Base-by-base conservation (phyloP, 768 basidiomycete genomes). In the Collybia mongolica region DNA sequence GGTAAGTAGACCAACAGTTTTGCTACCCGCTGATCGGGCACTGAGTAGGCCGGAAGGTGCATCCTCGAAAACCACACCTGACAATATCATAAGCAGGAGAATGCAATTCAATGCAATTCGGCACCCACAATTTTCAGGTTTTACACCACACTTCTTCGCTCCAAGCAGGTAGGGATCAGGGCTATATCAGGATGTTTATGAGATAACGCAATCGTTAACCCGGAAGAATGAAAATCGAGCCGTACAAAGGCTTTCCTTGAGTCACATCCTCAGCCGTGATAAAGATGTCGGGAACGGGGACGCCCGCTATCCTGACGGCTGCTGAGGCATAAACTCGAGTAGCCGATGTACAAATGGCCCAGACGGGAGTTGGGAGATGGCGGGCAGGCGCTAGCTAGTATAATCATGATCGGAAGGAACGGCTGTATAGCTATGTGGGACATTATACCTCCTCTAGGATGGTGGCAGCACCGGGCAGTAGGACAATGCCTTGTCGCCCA, bases 101-200 rank as follows among this genome's bases (percentile, higher is more conserved):
- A 39, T 23, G 39, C n/a, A 14, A 37, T 57, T 12, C 6, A 32
- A 32, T 32, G 32, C 32, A 32, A 12, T 32, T 36, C n/a, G 32
- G 24, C 8, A 63, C 77, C 48, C 48, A 82, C 88, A 91, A 46
- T 81, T 80, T 49, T 74, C 67, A 11, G 86, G 80, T 39, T 80
- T 74, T 18, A 86, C 81, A 2, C 81, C 79, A 56, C 86, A 84
- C 52, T 74, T 74, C 63, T 85, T 70, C 18, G 94, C 93, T 8
- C 93, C 95, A 38, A 88, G 79, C 32, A 97, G 72, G 71, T 96
- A 98, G 1, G 95, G 95, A 58, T 95, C 94, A 8, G 95, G 93
- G 60, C 84, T 83, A 48, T 19, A 42, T 39, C 38, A 4, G 14
- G 39, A 39, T 14, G 35, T 24, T 35, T 38, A 41, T 45, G 14